Evolutionary conservation across 2,329 filamentous ascomycete genomes (phyloP).

Genomic region (Ophiosphaerella korrae): DNA sequence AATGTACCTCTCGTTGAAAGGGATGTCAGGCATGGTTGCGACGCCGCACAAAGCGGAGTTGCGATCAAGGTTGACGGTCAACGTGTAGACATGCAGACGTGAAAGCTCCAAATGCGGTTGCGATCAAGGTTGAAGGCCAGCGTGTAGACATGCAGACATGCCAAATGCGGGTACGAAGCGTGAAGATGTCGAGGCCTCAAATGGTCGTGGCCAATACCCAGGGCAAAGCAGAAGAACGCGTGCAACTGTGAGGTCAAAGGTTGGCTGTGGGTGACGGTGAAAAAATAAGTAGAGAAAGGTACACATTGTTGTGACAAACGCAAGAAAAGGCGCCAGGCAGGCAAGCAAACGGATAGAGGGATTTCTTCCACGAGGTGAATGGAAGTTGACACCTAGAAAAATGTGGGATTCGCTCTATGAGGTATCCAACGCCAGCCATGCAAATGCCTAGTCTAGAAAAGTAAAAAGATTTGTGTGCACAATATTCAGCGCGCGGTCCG

Average conservation of each 20-base stretch:
- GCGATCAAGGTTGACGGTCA: no score
- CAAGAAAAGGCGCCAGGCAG: neutral
- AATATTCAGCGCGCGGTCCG: constrained; percentile 92
- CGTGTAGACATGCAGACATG: no score
- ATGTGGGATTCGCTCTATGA: constrained; percentile 13
- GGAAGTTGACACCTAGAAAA: neutral
- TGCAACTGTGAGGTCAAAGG: no score
- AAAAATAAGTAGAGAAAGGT: neutral
- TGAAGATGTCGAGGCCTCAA: no score
- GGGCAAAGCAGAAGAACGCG: no score
- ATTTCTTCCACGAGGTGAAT: neutral
- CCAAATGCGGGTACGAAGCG: no score
- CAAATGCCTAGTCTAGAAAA: constrained; percentile 72
- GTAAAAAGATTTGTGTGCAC: constrained; percentile 97
- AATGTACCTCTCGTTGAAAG: constrained; percentile 15
- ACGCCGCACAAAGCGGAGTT: neutral
- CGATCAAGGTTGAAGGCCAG: no score
- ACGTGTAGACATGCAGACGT: no score
- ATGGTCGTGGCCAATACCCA: no score
- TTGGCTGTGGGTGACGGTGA: no score
- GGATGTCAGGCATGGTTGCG: neutral
- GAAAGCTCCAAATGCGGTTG: no score
- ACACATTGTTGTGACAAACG: neutral
- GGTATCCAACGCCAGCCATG: constrained; percentile 36
- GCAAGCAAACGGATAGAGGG: neutral